Evolutionary conservation across 805 yeast genomes (phyloP).

Genomic region (Wickerhamiella domercqiae): DNA sequence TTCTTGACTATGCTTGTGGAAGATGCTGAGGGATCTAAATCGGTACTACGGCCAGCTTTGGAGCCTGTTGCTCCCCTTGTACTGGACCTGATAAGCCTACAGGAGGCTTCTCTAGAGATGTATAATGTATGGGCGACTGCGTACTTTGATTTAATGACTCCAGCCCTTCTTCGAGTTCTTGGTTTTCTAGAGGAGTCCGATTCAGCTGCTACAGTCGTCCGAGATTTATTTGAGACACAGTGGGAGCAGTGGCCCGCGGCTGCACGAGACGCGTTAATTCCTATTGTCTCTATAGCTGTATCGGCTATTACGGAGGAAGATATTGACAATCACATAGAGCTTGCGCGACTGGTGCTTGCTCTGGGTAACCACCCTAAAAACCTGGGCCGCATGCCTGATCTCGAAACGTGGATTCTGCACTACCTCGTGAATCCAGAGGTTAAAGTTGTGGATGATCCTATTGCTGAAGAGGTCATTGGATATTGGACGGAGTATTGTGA

Average conservation of each 20-base stretch:
- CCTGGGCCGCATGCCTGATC: slow-evolving; percentile 3
- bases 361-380: slow-evolving; percentile 9
- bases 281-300: slow-evolving; percentile 3
- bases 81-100: background rate
- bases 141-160: slow-evolving; percentile 10
- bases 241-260: slow-evolving; percentile 10
- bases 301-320: slow-evolving; percentile 6
- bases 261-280: slow-evolving; percentile 5
- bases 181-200: slow-evolving; percentile 8
- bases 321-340: slow-evolving; percentile 7
- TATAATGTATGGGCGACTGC: slow-evolving; percentile 11
- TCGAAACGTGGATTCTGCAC: slow-evolving; percentile 10
- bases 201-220: slow-evolving; percentile 7
- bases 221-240: slow-evolving; percentile 10
- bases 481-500: slow-evolving; percentile 25
- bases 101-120: slow-evolving; percentile 5
- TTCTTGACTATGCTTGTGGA: slow-evolving; percentile 20
- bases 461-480: slow-evolving; percentile 20
- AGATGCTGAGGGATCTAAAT: slow-evolving; percentile 14
- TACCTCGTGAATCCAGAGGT: slow-evolving; percentile 8
- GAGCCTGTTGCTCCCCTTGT: slow-evolving; percentile 8
- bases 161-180: slow-evolving; percentile 5
- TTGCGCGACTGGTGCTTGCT: slow-evolving; percentile 12
- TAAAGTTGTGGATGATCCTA: slow-evolving; percentile 20
- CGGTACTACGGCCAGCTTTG: slow-evolving; percentile 9